phyloP scores from a whole-genome alignment of 257 asterid species.

The Jacaranda copaia region DNA sequence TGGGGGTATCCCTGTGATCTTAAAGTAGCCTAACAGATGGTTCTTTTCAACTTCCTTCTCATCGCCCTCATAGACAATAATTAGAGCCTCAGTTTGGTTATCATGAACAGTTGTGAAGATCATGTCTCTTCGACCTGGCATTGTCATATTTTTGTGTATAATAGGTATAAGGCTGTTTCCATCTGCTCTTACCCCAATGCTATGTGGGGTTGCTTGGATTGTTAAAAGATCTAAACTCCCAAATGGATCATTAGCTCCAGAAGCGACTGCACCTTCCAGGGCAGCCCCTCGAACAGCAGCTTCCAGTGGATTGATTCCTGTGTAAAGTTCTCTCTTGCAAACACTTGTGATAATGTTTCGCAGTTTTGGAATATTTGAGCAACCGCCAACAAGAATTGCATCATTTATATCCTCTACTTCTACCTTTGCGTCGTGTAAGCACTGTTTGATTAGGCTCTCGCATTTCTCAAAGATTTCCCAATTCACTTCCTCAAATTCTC shows the following conservation, averaged over 20 bases:
- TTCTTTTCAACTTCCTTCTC: constrained; percentile 58
- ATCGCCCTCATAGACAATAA: constrained; percentile 77
- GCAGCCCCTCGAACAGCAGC: constrained; percentile 95
- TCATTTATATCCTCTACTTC: constrained; percentile 60
- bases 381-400: constrained; percentile 83
- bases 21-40: constrained; percentile 77
- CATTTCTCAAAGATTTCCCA: constrained; percentile 63
- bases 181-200: constrained; percentile 73
- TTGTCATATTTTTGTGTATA: constrained; percentile 62
- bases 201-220: constrained; percentile 72
- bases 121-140: constrained; percentile 67
- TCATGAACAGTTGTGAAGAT: constrained; percentile 76
- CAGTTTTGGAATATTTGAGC: constrained; percentile 73
- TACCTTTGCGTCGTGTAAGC: constrained; percentile 67
- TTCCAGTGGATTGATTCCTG: constrained; percentile 68
- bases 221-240: constrained; percentile 80
- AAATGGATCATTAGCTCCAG: constrained; percentile 75
- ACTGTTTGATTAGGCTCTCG: constrained; percentile 51
- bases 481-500: constrained; percentile 73
- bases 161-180: constrained; percentile 64
- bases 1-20: constrained; percentile 72
- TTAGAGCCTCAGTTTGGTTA: constrained; percentile 72
- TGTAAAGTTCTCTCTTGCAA: constrained; percentile 53
- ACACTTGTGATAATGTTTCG: constrained; percentile 40
- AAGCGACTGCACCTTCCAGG: constrained; percentile 84